Evolutionary conservation across 306 rosid genomes (phyloP).

Genomic region (Quercus mongolica): DNA sequence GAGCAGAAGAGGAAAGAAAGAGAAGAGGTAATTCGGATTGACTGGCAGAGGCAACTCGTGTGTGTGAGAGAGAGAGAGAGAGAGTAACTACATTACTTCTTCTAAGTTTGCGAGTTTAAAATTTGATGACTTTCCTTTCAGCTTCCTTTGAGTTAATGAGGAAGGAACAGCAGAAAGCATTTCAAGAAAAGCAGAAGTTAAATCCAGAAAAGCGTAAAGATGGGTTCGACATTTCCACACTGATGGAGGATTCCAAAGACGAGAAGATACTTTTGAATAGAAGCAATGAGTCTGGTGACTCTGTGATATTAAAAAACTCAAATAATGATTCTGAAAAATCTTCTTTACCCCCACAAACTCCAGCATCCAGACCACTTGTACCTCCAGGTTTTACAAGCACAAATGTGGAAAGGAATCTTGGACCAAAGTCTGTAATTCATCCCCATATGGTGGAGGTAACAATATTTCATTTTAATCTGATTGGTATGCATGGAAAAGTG

Average conservation of each 20-base stretch:
- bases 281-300: slow-evolving; percentile 47
- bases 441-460: slow-evolving; percentile 57
- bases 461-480: neutral
- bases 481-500: neutral
- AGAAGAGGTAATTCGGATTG: slow-evolving; percentile 72
- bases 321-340: slow-evolving; percentile 57
- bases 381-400: slow-evolving; percentile 88
- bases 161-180: slow-evolving; percentile 82
- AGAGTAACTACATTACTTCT: neutral
- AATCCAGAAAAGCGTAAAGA: slow-evolving; percentile 52
- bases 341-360: slow-evolving; percentile 44
- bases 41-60: neutral
- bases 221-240: slow-evolving; percentile 49
- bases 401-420: slow-evolving; percentile 47
- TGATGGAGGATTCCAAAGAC: slow-evolving; percentile 46
- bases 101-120: neutral
- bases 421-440: slow-evolving; percentile 41
- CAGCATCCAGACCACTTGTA: slow-evolving; percentile 82
- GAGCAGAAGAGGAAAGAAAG: slow-evolving; percentile 90
- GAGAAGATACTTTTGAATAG: slow-evolving; percentile 42
- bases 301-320: slow-evolving; percentile 31
- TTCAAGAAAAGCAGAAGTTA: slow-evolving; percentile 65
- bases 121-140: slow-evolving; percentile 41
- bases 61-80: neutral
- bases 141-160: slow-evolving; percentile 91